Evolutionary conservation across 192 early-diverging fungal genomes (phyloP).

Genomic region (Cladochytrium replicatum): DNA sequence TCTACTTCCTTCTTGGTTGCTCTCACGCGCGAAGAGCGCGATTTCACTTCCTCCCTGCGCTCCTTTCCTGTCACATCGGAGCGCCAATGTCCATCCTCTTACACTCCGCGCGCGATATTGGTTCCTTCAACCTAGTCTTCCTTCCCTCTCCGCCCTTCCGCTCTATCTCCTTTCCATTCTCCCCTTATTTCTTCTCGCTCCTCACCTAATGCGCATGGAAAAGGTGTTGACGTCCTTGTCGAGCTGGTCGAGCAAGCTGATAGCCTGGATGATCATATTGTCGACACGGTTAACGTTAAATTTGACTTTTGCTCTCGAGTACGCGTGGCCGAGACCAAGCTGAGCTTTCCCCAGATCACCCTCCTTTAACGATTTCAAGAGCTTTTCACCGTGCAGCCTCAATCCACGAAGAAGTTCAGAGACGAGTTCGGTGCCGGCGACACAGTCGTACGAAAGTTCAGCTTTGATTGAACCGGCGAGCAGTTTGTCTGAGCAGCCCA

Average conservation of each 20-base stretch:
- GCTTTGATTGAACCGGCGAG: constrained; percentile 71
- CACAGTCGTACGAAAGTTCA: constrained; percentile 65
- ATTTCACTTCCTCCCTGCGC: too few relatives aligned
- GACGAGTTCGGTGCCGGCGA: constrained; percentile 70
- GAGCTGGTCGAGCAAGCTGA: constrained; percentile 87
- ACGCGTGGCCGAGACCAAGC: constrained; percentile 95
- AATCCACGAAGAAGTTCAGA: constrained; percentile 90
- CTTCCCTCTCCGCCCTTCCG: too few relatives aligned
- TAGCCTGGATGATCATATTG: constrained; percentile 82
- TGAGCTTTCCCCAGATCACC: constrained; percentile 89
- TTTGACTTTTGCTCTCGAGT: constrained; percentile 98
- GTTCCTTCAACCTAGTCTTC: too few relatives aligned
- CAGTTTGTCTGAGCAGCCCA: constrained; percentile 84
- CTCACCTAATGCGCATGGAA: constrained; percentile 70
- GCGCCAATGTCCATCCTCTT: too few relatives aligned
- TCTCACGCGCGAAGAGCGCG: too few relatives aligned
- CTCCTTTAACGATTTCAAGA: constrained; percentile 80
- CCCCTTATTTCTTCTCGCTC: too few relatives aligned
- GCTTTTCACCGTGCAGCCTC: constrained; percentile 78
- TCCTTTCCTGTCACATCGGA: too few relatives aligned
- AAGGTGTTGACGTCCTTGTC: constrained; percentile 99
- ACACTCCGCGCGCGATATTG: too few relatives aligned
- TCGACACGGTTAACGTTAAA: constrained; percentile 98
- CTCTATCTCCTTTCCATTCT: too few relatives aligned
- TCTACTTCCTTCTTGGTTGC: too few relatives aligned